phyloP scores from a whole-genome alignment of 345 rosid genomes.

The Rubroshorea leprosula region DNA sequence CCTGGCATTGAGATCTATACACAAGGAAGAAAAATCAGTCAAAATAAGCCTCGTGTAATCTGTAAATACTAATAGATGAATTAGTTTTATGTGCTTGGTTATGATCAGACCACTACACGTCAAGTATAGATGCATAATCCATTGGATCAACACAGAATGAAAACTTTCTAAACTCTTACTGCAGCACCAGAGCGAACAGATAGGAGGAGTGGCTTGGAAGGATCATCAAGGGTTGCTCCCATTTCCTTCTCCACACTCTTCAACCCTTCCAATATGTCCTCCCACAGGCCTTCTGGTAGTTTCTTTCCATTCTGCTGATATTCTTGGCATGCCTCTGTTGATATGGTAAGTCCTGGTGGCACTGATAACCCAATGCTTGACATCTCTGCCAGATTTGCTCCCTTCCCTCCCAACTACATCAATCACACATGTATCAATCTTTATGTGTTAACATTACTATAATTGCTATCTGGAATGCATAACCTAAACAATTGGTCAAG shows the following conservation, averaged over 20 bases:
- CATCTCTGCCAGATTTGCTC: conserved; percentile 98
- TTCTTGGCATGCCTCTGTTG: conserved; percentile 89
- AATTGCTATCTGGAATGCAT: too few species aligned
- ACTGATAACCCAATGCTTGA: conserved; percentile 90
- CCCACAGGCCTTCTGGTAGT: conserved; percentile 71
- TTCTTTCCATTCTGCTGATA: conserved; percentile 60
- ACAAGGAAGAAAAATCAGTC: conserved; percentile 4
- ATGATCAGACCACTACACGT: background rate
- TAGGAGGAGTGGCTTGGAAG: conserved; percentile 79
- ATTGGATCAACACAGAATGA: background rate
- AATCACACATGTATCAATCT: conserved; percentile 4
- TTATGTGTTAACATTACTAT: too few species aligned
- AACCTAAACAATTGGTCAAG: background rate
- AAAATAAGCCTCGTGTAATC: too few species aligned
- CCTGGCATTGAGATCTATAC: conserved; percentile 92
- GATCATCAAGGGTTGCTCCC: conserved; percentile 78
- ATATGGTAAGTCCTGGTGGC: conserved; percentile 90
- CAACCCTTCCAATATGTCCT: conserved; percentile 61
- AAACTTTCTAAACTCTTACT: conserved; percentile 35
- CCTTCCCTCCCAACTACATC: conserved; percentile 86
- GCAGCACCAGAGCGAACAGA: conserved; percentile 99
- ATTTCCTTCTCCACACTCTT: conserved; percentile 55
- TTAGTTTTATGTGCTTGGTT: background rate
- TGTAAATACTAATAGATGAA: too few species aligned
- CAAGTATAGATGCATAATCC: background rate